Evolutionary conservation across 2,329 filamentous ascomycete genomes (phyloP).

Genomic region (Cordyceps cicadae): DNA sequence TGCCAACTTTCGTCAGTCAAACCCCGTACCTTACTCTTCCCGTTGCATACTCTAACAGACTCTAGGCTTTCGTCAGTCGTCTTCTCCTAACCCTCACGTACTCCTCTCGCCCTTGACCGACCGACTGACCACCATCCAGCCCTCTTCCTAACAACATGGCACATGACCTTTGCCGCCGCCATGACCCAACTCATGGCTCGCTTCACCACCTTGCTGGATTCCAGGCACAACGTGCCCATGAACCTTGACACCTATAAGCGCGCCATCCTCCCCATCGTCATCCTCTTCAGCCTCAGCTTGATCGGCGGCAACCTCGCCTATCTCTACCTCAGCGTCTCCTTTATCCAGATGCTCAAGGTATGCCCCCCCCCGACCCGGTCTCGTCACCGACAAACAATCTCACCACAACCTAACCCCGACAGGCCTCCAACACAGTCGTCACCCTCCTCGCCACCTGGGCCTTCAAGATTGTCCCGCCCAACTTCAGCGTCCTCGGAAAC

Average conservation of each 20-base stretch:
- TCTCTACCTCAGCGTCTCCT: conserved; percentile 88
- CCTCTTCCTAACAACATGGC: conserved; percentile 79
- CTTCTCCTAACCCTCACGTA: conserved; percentile 45
- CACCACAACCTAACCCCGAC: not conserved
- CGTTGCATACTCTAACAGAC: not conserved
- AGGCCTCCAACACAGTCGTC: conserved; percentile 78
- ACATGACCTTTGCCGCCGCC: conserved; percentile 83
- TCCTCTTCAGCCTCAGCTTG: conserved; percentile 92
- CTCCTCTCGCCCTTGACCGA: not conserved
- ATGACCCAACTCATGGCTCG: conserved; percentile 92
- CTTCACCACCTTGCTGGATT: conserved; percentile 83
- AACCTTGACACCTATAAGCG: conserved; percentile 85
- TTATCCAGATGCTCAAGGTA: conserved; percentile 98
- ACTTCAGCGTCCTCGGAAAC: conserved; percentile 81
- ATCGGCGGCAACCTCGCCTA: conserved; percentile 97
- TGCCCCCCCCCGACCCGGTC: not conserved
- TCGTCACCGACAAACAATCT: no score
- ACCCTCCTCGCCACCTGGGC: conserved; percentile 85
- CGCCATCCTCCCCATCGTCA: conserved; percentile 86
- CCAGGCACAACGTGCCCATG: conserved; percentile 95
- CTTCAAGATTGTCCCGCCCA: conserved; percentile 75
- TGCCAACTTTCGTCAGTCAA: conserved; percentile 56
- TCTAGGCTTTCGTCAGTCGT: not conserved
- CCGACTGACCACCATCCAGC: not conserved
- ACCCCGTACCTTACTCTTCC: no score